A percentile compares a stretch with the other conserved stretches of the same genome.
Evolutionary conservation across 371 early-diverging fungal species (phyloP).

Genomic region (Coemansia sp.): DNA sequence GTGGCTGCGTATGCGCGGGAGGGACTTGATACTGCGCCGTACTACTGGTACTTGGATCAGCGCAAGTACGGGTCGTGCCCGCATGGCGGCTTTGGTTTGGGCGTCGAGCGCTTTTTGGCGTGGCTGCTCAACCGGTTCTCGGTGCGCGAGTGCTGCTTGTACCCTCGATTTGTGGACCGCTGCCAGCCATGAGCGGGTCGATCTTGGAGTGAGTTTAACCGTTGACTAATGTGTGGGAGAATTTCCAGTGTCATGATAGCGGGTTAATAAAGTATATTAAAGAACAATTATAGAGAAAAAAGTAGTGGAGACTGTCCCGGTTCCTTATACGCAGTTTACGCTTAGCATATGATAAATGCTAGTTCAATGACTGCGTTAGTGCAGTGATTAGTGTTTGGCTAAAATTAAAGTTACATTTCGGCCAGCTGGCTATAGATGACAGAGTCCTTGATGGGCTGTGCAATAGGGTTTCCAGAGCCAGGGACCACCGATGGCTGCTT

Average conservation of each 20-base stretch:
- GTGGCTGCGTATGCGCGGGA: constrained; percentile 94
- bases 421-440: constrained; percentile 22
- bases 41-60: constrained; percentile 99
- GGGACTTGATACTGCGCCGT: constrained; percentile 94
- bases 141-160: constrained; percentile 93
- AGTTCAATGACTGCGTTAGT: too few species aligned
- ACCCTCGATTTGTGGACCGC: constrained; percentile 93
- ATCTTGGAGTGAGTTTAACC: neutral
- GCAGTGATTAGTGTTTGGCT: neutral
- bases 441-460: constrained; percentile 32
- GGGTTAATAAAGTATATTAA: too few species aligned
- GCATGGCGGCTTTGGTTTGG: constrained; percentile 99
- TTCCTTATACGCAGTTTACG: too few species aligned
- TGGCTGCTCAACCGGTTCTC: constrained; percentile 94
- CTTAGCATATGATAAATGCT: too few species aligned
- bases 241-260: too few species aligned
- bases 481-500: neutral
- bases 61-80: constrained; percentile 97
- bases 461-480: constrained; percentile 15
- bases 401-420: constrained; percentile 19
- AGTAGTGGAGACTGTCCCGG: too few species aligned
- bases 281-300: too few species aligned
- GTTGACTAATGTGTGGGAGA: neutral
- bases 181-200: constrained; percentile 70
- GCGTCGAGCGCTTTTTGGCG: constrained; percentile 98